phyloP scores from a whole-genome alignment of 257 asterid genomes.

The Solanum ossicruentum region DNA sequence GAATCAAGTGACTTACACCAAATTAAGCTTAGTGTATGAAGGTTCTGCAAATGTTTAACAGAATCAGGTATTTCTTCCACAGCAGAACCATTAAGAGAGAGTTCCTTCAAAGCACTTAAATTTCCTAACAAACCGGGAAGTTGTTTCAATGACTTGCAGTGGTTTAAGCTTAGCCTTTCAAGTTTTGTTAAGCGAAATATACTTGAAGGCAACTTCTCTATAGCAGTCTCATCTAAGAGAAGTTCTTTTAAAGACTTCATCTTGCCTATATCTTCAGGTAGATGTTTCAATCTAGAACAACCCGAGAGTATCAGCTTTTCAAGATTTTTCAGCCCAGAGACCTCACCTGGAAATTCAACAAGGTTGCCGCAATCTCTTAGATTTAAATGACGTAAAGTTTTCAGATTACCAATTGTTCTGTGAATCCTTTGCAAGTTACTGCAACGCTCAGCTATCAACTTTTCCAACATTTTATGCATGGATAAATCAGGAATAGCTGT shows the following conservation, averaged over 20 bases:
- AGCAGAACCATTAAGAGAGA: slow-evolving; percentile 8
- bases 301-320: slow-evolving; percentile 21
- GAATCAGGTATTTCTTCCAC: slow-evolving; percentile 13
- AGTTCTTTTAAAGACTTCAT: slow-evolving; percentile 13
- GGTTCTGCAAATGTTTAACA: slow-evolving; percentile 7
- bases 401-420: slow-evolving; percentile 12
- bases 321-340: slow-evolving; percentile 26
- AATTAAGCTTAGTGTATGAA: slow-evolving; percentile 7
- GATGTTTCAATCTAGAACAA: slow-evolving; percentile 6
- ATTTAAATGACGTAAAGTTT: slow-evolving; percentile 11
- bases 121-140: slow-evolving; percentile 14
- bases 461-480: slow-evolving; percentile 2
- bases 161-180: neutral
- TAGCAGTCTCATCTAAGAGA: slow-evolving; percentile 8
- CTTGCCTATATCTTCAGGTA: slow-evolving; percentile 10
- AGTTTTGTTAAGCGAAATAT: slow-evolving; percentile 10
- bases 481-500: slow-evolving; percentile 18
- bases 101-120: slow-evolving; percentile 11
- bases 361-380: slow-evolving; percentile 8
- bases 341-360: slow-evolving; percentile 19
- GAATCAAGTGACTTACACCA: slow-evolving; percentile 10
- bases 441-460: slow-evolving; percentile 14
- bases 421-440: slow-evolving; percentile 9
- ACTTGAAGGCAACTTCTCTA: slow-evolving; percentile 4
- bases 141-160: slow-evolving; percentile 6